These are phyloP conservation scores for Chaetomiaceae sp. DNA, from an alignment of 2,329 filamentous ascomycete species.

Conservation along the genomic window DNA sequence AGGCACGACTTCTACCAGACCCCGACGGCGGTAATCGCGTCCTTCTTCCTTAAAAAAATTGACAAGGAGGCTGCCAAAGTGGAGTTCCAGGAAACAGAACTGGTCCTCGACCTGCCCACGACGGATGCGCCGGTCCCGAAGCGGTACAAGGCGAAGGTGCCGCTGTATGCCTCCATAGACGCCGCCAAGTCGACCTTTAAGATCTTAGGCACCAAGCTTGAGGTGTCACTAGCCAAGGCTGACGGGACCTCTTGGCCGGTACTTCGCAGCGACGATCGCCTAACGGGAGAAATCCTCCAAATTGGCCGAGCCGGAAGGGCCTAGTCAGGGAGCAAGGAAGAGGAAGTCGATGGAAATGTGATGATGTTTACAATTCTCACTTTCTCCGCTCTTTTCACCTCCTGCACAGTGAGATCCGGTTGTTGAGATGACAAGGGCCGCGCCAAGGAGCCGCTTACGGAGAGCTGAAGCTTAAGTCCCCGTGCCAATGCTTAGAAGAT, in stretches of 20 bases:
- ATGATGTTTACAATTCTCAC: not conserved
- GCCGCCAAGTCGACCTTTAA: slow-evolving; percentile 70
- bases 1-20: slow-evolving; percentile 96
- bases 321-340: slow-evolving; percentile 18
- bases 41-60: slow-evolving; percentile 96
- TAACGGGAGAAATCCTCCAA: slow-evolving; percentile 77
- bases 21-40: slow-evolving; percentile 74
- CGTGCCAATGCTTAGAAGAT: slow-evolving; percentile 7
- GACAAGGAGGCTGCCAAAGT: slow-evolving; percentile 74
- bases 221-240: slow-evolving; percentile 67
- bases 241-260: slow-evolving; percentile 82
- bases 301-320: slow-evolving; percentile 68
- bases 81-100: slow-evolving; percentile 56
- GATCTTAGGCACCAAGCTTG: slow-evolving; percentile 84
- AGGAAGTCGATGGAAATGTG: slow-evolving; percentile 4
- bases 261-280: slow-evolving; percentile 68
- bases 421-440: not conserved
- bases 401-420: not conserved
- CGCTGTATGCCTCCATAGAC: slow-evolving; percentile 74
- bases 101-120: slow-evolving; percentile 81
- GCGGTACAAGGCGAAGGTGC: slow-evolving; percentile 69
- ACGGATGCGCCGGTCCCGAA: slow-evolving; percentile 66
- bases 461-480: slow-evolving; percentile 13
- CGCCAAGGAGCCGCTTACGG: slow-evolving; percentile 17
- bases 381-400: not conserved